These are phyloP conservation scores for Raphanus sativus DNA, from an alignment of 345 rosid species.

Conservation along the genomic window DNA sequence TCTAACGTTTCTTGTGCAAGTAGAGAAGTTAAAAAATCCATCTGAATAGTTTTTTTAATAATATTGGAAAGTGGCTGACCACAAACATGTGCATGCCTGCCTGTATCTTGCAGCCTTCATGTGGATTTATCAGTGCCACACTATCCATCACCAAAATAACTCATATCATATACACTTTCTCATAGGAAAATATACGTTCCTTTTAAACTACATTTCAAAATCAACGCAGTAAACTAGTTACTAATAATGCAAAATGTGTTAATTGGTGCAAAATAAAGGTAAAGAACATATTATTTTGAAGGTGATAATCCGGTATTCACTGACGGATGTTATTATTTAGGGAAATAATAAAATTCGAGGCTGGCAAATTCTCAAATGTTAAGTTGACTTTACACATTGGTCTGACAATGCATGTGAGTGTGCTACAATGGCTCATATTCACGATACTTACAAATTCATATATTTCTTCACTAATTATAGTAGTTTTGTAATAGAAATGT, in stretches of 20 bases:
- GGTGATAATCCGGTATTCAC: background rate
- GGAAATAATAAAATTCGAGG: background rate
- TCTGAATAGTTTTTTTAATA: background rate
- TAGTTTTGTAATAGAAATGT: background rate
- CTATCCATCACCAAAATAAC: conserved; percentile 35
- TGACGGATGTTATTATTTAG: background rate
- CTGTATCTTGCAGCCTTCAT: conserved; percentile 46
- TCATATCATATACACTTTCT: background rate
- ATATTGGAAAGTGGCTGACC: conserved; percentile 34
- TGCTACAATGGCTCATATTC: conserved; percentile 1
- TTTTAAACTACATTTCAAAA: background rate
- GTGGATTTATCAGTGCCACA: conserved; percentile 43
- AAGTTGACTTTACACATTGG: conserved; percentile 16
- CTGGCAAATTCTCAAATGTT: background rate
- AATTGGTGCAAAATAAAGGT: background rate
- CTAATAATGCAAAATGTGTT: background rate
- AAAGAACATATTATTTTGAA: background rate
- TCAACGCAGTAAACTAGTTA: background rate
- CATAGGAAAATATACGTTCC: background rate
- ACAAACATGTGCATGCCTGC: conserved; percentile 45
- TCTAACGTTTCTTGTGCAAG: conserved; percentile 27
- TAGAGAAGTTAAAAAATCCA: background rate
- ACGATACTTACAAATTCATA: background rate
- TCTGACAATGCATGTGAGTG: conserved; percentile 20
- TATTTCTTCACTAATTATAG: background rate